Conservation (phyloP, 352 stramenopile species). For the Aphanomyces cochlioides region DNA sequence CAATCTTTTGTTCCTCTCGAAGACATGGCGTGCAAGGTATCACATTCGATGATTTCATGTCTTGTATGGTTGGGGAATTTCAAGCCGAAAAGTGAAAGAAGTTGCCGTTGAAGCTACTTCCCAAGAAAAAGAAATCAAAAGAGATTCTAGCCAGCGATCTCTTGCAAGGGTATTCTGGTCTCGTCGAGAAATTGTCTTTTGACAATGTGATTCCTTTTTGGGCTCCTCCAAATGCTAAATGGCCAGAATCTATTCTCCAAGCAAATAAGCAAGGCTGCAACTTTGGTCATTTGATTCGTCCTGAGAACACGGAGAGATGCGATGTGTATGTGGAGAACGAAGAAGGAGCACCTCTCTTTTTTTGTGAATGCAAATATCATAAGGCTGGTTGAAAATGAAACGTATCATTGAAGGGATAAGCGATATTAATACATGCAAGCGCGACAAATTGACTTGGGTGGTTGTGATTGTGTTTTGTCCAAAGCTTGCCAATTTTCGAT, state of each 20-base stretch:
- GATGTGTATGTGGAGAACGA: neutral
- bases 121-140: neutral
- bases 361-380: conserved; percentile 16
- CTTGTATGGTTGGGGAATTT: conserved; percentile 30
- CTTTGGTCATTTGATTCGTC: conserved; percentile 15
- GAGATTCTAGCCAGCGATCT: neutral
- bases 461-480: neutral
- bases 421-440: too few relatives aligned
- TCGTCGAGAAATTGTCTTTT: neutral
- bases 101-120: neutral
- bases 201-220: conserved; percentile 1
- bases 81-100: neutral
- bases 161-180: neutral
- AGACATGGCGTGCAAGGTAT: conserved; percentile 36
- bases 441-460: neutral
- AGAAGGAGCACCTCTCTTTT: neutral
- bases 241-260: conserved; percentile 9
- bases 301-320: neutral
- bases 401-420: conserved; percentile 5
- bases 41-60: conserved; percentile 34
- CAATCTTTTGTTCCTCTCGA: conserved; percentile 36
- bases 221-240: conserved; percentile 12
- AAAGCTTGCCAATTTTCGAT: neutral
- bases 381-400: conserved; percentile 2
- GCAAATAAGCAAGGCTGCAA: conserved; percentile 5